Evolutionary conservation across 2,329 filamentous ascomycete species (phyloP).

Genomic region (Acarospora socialis): DNA sequence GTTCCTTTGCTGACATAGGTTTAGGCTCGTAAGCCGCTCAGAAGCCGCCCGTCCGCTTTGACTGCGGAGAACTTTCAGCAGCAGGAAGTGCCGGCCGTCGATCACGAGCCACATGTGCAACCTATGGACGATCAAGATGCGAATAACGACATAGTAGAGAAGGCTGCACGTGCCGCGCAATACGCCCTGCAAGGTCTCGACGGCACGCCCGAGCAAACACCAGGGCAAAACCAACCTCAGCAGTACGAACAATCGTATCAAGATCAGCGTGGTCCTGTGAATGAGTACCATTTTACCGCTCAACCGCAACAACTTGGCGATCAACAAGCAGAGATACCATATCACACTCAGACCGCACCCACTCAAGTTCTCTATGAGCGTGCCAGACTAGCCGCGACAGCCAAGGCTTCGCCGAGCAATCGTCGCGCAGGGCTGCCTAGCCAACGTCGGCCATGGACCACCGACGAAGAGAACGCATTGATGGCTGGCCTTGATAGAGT

Average conservation of each 20-base stretch:
- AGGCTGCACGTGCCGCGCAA: slow-evolving; percentile 33
- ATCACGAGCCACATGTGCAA: no score
- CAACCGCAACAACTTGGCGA: slow-evolving; percentile 6
- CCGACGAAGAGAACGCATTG: slow-evolving; percentile 77
- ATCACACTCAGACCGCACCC: slow-evolving; percentile 26
- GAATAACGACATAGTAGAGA: slow-evolving; percentile 32
- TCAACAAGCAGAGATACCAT: slow-evolving; percentile 14
- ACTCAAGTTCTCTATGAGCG: slow-evolving; percentile 45
- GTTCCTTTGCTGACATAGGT: no score
- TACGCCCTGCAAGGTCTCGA: slow-evolving; percentile 33
- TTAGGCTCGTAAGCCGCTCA: slow-evolving; percentile 4
- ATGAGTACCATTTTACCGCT: slow-evolving; percentile 6
- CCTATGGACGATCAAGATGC: no score
- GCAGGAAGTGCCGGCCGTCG: no score
- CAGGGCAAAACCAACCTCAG: slow-evolving; percentile 18
- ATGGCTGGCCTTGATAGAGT: slow-evolving; percentile 82
- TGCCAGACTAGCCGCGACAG: slow-evolving; percentile 40
- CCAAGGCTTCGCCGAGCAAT: slow-evolving; percentile 39
- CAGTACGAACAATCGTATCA: no score
- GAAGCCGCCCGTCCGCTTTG: no score
- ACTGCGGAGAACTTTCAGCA: no score
- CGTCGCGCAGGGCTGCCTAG: slow-evolving; percentile 39
- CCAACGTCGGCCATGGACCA: slow-evolving; percentile 67
- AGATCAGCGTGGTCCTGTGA: slow-evolving; percentile 9
- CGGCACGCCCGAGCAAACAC: slow-evolving; percentile 21